Evolutionary conservation across 495 filamentous ascomycete species (phyloP).

Genomic region (Lichina pygmaea): DNA sequence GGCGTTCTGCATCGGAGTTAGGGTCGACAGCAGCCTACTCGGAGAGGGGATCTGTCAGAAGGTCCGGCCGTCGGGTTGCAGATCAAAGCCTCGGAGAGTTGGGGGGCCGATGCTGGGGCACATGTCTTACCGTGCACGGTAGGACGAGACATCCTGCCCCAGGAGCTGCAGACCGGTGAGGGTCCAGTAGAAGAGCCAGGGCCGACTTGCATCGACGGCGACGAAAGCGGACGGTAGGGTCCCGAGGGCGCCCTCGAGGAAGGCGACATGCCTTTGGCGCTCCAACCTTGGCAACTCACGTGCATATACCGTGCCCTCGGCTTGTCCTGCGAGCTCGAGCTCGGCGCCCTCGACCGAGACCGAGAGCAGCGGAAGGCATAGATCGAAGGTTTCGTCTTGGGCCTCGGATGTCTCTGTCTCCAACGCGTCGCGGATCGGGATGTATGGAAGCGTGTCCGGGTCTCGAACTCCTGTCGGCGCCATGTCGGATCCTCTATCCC

Average conservation of each 20-base stretch:
- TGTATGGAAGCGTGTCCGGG: background rate
- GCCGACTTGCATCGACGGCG: constrained; percentile 51
- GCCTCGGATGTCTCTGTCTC: constrained; percentile 36
- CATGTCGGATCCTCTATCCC: too few relatives aligned
- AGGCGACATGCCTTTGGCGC: constrained; percentile 43
- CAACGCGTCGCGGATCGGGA: constrained; percentile 30
- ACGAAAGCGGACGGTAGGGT: constrained; percentile 38
- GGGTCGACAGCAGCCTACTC: constrained; percentile 34
- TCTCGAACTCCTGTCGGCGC: too few relatives aligned
- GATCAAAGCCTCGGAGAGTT: too few relatives aligned
- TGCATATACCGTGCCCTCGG: constrained; percentile 15
- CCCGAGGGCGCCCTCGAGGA: constrained; percentile 38
- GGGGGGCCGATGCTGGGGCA: background rate
- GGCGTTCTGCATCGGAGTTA: constrained; percentile 53
- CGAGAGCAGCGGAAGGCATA: constrained; percentile 41
- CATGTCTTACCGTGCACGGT: constrained; percentile 28
- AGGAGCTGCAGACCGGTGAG: constrained; percentile 43
- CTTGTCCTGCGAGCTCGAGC: too few relatives aligned
- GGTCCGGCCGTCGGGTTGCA: background rate
- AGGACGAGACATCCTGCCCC: constrained; percentile 44
- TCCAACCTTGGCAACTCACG: constrained; percentile 48
- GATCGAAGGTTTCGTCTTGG: constrained; percentile 37
- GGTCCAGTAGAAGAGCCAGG: constrained; percentile 88
- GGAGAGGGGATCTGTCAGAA: background rate
- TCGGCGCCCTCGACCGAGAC: constrained; percentile 14